These are phyloP conservation scores for Rhizodiscina lignyota DNA, from an alignment of 495 filamentous ascomycete genomes.

Conservation along the genomic window DNA sequence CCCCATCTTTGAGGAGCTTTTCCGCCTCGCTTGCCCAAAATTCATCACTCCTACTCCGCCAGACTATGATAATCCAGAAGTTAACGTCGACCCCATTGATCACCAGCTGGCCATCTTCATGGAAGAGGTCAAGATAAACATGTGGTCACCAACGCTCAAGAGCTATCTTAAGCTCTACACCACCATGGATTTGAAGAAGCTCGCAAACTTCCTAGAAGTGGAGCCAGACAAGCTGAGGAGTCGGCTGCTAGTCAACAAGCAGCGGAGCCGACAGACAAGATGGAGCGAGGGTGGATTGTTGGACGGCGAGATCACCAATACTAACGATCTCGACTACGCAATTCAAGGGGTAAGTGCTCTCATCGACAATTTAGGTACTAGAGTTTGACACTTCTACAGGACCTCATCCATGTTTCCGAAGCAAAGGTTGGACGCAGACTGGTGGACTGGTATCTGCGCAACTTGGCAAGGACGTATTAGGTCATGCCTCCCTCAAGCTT, in stretches of 20 bases:
- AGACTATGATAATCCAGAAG: conserved; percentile 85
- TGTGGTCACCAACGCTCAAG: conserved; percentile 83
- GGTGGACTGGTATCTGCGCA: conserved; percentile 97
- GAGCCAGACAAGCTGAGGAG: conserved; percentile 80
- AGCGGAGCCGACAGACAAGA: conserved; percentile 86
- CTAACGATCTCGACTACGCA: conserved; percentile 90
- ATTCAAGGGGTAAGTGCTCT: conserved; percentile 60
- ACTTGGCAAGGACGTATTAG: conserved; percentile 82
- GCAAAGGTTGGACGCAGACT: conserved; percentile 93
- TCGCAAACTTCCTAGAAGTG: conserved; percentile 91
- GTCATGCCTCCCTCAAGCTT: too few species aligned
- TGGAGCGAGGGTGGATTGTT: conserved; percentile 82
- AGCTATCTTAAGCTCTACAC: conserved; percentile 98
- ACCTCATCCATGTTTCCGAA: conserved; percentile 95
- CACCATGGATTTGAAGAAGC: conserved; percentile 96
- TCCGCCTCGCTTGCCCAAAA: conserved; percentile 89
- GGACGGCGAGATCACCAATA: conserved; percentile 81
- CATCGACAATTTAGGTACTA: conserved; percentile 12
- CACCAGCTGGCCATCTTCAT: conserved; percentile 96
- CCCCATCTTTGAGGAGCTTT: conserved; percentile 92
- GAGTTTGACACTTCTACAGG: conserved; percentile 26
- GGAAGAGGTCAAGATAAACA: conserved; percentile 97
- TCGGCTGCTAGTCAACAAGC: conserved; percentile 93
- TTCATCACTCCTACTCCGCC: conserved; percentile 97
- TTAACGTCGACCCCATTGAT: conserved; percentile 92